Evolutionary conservation across 2,329 filamentous ascomycete species (phyloP).

Genomic region (Colletotrichum euphorbiae): DNA sequence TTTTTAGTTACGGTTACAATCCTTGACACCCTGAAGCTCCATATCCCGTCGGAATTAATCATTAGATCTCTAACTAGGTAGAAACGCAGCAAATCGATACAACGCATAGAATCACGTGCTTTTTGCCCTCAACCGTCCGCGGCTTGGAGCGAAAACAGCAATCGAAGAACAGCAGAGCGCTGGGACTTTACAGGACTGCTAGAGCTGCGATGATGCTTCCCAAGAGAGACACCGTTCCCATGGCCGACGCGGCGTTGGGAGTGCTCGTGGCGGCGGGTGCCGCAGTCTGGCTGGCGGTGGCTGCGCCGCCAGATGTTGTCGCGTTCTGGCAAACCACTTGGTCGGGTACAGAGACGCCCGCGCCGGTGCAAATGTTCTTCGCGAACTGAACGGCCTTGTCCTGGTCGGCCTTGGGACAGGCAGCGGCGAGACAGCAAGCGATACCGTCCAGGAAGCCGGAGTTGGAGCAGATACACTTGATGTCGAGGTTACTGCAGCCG

Average conservation of each 20-base stretch:
- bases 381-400: constrained; percentile 52
- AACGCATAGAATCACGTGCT: too few relatives aligned
- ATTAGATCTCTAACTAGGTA: too few relatives aligned
- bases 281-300: constrained; percentile 11
- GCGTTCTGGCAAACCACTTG: constrained; percentile 50
- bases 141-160: background rate
- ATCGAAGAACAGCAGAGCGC: too few relatives aligned
- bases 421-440: constrained; percentile 54
- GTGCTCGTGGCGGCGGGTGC: constrained; percentile 22
- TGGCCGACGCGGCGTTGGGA: constrained; percentile 29
- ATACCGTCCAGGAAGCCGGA: constrained; percentile 53
- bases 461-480: constrained; percentile 57
- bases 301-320: constrained; percentile 13
- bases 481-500: constrained; percentile 53
- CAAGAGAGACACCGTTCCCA: constrained; percentile 31
- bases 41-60: too few relatives aligned
- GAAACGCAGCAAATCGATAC: too few relatives aligned
- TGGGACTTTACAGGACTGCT: constrained; percentile 12
- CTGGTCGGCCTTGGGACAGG: constrained; percentile 50
- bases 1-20: too few relatives aligned
- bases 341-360: constrained; percentile 50
- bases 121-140: background rate
- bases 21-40: too few relatives aligned
- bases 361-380: constrained; percentile 52
- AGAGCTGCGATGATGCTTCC: constrained; percentile 37